These are phyloP conservation scores for Volvox reticuliferus DNA, from an alignment of 139 green algal species.

Conservation along the genomic window DNA sequence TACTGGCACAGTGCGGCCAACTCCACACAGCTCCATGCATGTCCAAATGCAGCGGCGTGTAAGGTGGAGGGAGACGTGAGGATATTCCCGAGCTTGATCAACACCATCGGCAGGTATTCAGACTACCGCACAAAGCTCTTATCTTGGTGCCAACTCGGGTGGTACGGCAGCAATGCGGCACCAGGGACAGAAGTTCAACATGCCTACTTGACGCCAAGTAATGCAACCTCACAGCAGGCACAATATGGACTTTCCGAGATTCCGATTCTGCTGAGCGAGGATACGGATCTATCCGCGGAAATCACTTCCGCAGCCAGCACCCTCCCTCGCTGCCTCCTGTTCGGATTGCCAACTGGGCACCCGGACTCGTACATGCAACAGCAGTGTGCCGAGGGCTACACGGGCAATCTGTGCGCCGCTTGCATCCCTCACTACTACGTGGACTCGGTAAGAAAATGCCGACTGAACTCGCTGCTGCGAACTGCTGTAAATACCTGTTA, in stretches of 20 bases:
- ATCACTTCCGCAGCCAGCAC: neutral
- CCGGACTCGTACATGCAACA: conserved; percentile 21
- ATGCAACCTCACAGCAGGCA: too few species aligned
- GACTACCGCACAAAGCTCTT: neutral
- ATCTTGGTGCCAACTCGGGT: neutral
- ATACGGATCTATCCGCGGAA: neutral
- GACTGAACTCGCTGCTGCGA: too few species aligned
- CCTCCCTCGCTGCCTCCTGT: neutral
- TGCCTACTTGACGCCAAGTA: too few species aligned
- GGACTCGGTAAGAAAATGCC: neutral
- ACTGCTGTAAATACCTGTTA: neutral
- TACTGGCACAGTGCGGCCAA: conserved; percentile 38
- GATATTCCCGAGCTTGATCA: neutral
- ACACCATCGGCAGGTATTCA: neutral
- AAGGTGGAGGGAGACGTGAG: neutral
- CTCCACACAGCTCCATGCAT: conserved; percentile 1
- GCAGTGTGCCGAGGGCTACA: conserved; percentile 38
- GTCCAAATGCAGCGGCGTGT: conserved; percentile 39
- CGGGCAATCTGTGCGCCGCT: conserved; percentile 39
- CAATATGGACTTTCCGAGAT: neutral
- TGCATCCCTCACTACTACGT: conserved; percentile 24
- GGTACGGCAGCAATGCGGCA: conserved; percentile 6
- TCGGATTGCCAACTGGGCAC: neutral
- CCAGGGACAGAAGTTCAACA: neutral
- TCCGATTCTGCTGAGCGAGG: too few species aligned